These are phyloP conservation scores for Coniochaeta pulveracea DNA, from an alignment of 2,329 filamentous ascomycete species.

Conservation along the genomic window DNA sequence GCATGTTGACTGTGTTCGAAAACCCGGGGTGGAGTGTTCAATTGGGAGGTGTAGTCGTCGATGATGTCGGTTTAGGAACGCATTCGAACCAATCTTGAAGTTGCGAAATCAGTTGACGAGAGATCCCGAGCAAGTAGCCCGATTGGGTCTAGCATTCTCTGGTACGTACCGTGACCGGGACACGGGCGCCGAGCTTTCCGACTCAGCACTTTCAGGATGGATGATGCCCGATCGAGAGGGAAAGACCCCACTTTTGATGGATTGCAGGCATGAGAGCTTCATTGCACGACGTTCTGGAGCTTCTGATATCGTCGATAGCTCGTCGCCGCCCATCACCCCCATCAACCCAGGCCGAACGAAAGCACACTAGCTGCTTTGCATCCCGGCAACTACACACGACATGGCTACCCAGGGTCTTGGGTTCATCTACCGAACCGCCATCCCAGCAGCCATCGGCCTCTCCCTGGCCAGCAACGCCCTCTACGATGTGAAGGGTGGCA, in stretches of 20 bases:
- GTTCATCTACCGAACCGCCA: conserved; percentile 53
- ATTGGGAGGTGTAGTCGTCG: conserved; percentile 13
- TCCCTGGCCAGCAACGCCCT: conserved; percentile 66
- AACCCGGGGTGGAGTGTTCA: conserved; percentile 16
- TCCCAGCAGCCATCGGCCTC: conserved; percentile 61
- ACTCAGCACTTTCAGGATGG: too few species aligned
- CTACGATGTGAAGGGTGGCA: conserved; percentile 95
- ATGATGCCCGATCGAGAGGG: too few species aligned
- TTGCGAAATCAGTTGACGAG: conserved; percentile 18
- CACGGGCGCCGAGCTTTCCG: too few species aligned
- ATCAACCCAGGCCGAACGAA: too few species aligned
- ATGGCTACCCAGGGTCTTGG: conserved; percentile 47
- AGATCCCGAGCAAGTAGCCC: conserved; percentile 13
- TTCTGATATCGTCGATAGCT: too few species aligned
- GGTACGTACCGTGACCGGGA: too few species aligned
- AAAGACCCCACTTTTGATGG: too few species aligned
- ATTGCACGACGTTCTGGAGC: too few species aligned
- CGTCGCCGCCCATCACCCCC: too few species aligned
- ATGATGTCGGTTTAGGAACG: conserved; percentile 5
- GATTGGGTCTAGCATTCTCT: conserved; percentile 14
- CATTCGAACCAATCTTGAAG: conserved; percentile 14
- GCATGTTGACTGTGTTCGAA: conserved; percentile 26
- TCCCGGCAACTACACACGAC: conserved; percentile 9
- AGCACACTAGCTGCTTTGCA: too few species aligned
- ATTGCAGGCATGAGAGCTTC: too few species aligned